phyloP scores from a whole-genome alignment of 2,329 filamentous ascomycete species.

The Talaromyces islandicus region DNA sequence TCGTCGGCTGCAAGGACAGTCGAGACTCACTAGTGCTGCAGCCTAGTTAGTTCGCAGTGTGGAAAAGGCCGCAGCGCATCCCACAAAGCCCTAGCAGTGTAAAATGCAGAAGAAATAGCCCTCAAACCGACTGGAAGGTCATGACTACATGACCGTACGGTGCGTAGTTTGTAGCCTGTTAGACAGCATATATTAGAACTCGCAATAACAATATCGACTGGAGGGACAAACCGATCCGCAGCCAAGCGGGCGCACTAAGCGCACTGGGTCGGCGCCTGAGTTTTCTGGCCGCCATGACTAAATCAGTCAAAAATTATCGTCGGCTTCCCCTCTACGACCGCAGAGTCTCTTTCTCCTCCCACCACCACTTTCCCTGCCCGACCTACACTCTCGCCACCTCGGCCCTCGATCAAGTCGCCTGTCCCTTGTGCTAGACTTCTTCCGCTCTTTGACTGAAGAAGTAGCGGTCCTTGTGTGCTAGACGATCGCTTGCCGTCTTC shows the following conservation, averaged over 20 bases:
- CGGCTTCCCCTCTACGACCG: neutral
- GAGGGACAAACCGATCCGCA: neutral
- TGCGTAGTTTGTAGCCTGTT: neutral
- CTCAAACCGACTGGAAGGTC: neutral
- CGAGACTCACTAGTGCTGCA: neutral
- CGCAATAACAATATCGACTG: too few relatives aligned
- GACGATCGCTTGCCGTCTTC: slow-evolving; percentile 17
- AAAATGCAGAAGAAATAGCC: neutral
- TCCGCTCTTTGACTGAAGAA: neutral
- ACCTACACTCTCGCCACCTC: neutral
- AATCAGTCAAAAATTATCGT: neutral
- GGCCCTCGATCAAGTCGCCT: neutral
- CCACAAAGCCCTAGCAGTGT: neutral
- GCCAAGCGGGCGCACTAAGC: neutral
- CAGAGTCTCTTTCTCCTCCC: neutral
- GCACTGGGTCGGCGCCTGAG: neutral
- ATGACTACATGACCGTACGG: too few relatives aligned
- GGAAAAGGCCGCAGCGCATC: neutral
- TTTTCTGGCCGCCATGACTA: neutral
- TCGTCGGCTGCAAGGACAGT: neutral
- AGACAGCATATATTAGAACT: too few relatives aligned
- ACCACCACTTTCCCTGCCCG: neutral
- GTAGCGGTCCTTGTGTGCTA: slow-evolving; percentile 8
- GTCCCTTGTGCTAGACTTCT: neutral
- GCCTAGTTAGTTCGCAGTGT: neutral